Base-by-base conservation (phyloP, 2,329 filamentous ascomycete species). In the Drechslerella coelobrocha region DNA sequence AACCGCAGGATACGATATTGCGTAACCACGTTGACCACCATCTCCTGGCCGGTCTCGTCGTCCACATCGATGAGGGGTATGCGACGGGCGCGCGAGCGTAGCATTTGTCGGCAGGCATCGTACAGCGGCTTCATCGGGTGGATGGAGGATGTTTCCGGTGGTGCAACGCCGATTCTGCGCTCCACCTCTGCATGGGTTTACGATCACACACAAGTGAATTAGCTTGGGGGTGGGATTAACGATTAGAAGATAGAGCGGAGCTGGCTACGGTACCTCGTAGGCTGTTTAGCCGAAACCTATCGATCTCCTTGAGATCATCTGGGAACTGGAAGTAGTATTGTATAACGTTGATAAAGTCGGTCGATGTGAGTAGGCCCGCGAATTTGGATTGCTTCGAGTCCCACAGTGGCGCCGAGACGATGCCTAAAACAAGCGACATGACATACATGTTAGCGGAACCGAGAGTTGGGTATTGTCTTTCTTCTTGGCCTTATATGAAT, bases 251-350 rank as follows among this genome's bases (percentile, higher is more conserved):
- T n/a, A n/a, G n/a, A n/a, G n/a, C n/a, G n/a, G n/a, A n/a, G n/a
- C n/a, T n/a, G n/a, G n/a, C n/a, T n/a, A n/a, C n/a, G 82, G 68
- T 82, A 96, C 92, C 91, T 85, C 93, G 86, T 66, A 99, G 84
- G 78, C 91, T 96, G 81, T 90, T 93, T 72, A 99, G 82, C 50
- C 91, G 88, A 79, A 99, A 97, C 79, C 96, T 90, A 75, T 97
- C 94, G 76, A 99, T 90, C 78, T 93, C 88, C 74, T 88, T 87
- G 72, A 97, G 85, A 66, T 92, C 89, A 74, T 96, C 91, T 1
- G 93, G 94, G 76, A 94, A 95, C 80, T 97, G 92, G 83, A 92
- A 97, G 82, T 99, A 97, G 81, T 99, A 99, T 79, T 97, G 93
- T 41, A 99, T 96, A 63, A 99, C 89, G 77, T 99, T 99, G 81